These are phyloP conservation scores for Claviceps spartinae DNA, from an alignment of 2,329 filamentous ascomycete species.

Conservation along the genomic window DNA sequence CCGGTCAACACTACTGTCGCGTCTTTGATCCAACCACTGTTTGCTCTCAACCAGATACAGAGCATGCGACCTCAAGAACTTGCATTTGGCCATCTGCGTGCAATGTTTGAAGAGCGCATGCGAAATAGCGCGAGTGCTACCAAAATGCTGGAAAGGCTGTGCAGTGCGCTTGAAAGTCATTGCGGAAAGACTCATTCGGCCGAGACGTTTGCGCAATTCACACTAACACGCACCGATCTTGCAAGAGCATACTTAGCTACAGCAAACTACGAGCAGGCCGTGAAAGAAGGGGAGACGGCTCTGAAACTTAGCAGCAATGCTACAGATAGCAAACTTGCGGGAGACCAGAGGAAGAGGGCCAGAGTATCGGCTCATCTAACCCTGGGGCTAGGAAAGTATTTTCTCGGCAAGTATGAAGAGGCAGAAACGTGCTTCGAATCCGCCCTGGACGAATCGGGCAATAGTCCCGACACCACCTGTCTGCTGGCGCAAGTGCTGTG, in stretches of 20 bases:
- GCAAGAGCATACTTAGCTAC: constrained; percentile 69
- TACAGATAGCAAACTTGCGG: constrained; percentile 49
- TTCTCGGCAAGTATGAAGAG: constrained; percentile 47
- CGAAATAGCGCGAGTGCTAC: constrained; percentile 54
- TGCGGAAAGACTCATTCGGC: constrained; percentile 76
- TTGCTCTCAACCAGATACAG: constrained; percentile 72
- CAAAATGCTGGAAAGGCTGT: constrained; percentile 50
- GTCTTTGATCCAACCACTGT: constrained; percentile 71
- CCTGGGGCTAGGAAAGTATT: constrained; percentile 71
- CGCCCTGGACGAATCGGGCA: constrained; percentile 62
- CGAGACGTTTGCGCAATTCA: constrained; percentile 59
- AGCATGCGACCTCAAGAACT: constrained; percentile 58
- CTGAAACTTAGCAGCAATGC: constrained; percentile 66
- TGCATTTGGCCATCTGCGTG: constrained; percentile 61
- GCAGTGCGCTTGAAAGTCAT: constrained; percentile 57
- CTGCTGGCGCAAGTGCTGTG: constrained; percentile 84
- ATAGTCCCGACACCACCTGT: constrained; percentile 73
- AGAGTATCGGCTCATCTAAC: constrained; percentile 78
- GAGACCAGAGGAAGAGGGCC: constrained; percentile 52
- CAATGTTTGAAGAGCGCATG: constrained; percentile 71
- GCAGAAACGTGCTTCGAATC: constrained; percentile 69
- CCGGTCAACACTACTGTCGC: constrained; percentile 36
- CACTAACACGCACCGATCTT: constrained; percentile 74
- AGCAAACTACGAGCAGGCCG: constrained; percentile 50
- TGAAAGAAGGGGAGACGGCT: constrained; percentile 68